Conservation (phyloP, 129 eudicot species). For the Pulicaria dysenterica region DNA sequence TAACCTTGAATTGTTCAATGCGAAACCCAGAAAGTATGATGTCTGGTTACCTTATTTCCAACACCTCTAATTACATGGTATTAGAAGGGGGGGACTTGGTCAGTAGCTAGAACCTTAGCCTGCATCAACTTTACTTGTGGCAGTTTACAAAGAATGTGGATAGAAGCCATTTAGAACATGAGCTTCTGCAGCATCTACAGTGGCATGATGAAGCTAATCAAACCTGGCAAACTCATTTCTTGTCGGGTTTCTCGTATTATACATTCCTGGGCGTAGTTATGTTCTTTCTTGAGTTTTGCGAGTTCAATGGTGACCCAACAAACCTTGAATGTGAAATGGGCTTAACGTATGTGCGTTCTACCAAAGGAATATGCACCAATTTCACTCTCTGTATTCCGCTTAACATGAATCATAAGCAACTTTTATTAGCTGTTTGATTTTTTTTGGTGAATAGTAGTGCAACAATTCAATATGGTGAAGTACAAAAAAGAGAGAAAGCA, state of each 20-base stretch:
- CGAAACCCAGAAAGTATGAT: too few species aligned
- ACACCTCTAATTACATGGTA: too few species aligned
- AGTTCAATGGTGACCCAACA: conserved; percentile 2
- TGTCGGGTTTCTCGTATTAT: background rate
- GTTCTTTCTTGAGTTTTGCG: conserved; percentile 23
- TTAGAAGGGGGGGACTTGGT: too few species aligned
- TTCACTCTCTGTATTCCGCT: conserved; percentile 79
- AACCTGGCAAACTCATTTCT: conserved; percentile 18
- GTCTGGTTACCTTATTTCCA: too few species aligned
- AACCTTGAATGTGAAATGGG: conserved; percentile 1
- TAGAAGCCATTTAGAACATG: conserved; percentile 3
- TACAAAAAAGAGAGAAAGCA: too few species aligned
- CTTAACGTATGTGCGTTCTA: conserved; percentile 83
- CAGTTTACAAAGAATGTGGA: conserved; percentile 22
- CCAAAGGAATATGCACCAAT: conserved; percentile 79
- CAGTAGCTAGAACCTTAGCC: too few species aligned
- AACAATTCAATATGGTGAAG: too few species aligned
- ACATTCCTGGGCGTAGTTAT: background rate
- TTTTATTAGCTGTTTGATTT: background rate
- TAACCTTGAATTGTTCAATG: too few species aligned
- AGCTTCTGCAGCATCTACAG: conserved; percentile 5
- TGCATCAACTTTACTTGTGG: too few species aligned
- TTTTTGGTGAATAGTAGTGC: too few species aligned
- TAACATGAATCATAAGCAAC: conserved; percentile 6
- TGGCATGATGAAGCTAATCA: conserved; percentile 32